phyloP scores from a whole-genome alignment of 495 filamentous ascomycete species.

The Penicillium lividum region DNA sequence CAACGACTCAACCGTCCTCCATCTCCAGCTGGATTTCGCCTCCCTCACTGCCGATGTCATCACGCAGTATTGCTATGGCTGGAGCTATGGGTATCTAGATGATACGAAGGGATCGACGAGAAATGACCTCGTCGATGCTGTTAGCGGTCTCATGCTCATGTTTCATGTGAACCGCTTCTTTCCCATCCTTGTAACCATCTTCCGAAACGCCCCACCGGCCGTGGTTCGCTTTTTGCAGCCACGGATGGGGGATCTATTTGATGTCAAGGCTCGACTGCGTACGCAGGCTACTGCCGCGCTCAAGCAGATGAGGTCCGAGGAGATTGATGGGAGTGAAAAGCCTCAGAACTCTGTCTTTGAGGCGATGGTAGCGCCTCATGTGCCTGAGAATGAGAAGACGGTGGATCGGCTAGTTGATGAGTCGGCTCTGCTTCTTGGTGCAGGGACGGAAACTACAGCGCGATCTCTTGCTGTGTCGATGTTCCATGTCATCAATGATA shows the following conservation, averaged over 20 bases:
- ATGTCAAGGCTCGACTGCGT: constrained; percentile 21
- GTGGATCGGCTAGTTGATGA: constrained; percentile 34
- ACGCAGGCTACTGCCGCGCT: constrained; percentile 23
- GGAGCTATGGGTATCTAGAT: constrained; percentile 19
- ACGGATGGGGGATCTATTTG: constrained; percentile 23
- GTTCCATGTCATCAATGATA: constrained; percentile 34
- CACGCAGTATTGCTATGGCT: constrained; percentile 41
- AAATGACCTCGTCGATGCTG: constrained; percentile 12
- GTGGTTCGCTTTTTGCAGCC: constrained; percentile 26
- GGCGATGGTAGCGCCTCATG: constrained; percentile 9
- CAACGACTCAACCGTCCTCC: constrained; percentile 23
- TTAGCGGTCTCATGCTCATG: constrained; percentile 5
- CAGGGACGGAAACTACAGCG: constrained; percentile 39
- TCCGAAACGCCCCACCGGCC: constrained; percentile 18
- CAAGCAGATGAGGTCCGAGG: constrained; percentile 17
- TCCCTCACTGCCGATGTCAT: constrained; percentile 50
- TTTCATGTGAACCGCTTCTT: constrained; percentile 10
- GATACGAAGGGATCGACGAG: constrained; percentile 5
- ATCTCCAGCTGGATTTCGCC: constrained; percentile 37
- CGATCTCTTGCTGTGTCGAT: constrained; percentile 25
- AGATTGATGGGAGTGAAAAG: constrained; percentile 26
- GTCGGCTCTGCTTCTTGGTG: constrained; percentile 28
- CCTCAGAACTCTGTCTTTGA: constrained; percentile 25
- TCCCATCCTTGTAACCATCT: constrained; percentile 9
- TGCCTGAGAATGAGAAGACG: constrained; percentile 26